These are phyloP conservation scores for Aspergillus cristatus DNA, from an alignment of 495 filamentous ascomycete genomes.

Conservation along the genomic window DNA sequence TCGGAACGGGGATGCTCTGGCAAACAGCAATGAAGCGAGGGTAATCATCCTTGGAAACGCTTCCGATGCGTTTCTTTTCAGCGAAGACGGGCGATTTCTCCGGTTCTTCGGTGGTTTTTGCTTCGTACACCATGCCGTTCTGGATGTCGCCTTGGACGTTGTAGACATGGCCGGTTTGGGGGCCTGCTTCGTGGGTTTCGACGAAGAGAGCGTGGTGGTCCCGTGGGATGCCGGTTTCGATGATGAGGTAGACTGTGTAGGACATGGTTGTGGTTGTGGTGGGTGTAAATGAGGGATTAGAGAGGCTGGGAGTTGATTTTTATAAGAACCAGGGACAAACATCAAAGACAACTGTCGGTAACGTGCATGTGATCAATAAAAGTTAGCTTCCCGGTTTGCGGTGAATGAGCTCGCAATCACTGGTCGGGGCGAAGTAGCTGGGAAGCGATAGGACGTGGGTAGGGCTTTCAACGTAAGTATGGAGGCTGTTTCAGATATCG, in stretches of 20 bases:
- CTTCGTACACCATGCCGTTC: slow-evolving; percentile 13
- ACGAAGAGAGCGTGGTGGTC: slow-evolving; percentile 16
- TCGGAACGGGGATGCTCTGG: slow-evolving; percentile 7
- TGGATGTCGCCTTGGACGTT: slow-evolving; percentile 18
- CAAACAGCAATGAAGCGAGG: slow-evolving; percentile 5
- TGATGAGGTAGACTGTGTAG: slow-evolving; percentile 2
- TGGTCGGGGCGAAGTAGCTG: too few species aligned
- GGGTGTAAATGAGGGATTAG: too few species aligned
- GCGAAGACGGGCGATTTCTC: slow-evolving; percentile 11
- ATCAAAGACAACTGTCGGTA: too few species aligned
- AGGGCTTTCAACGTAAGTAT: too few species aligned
- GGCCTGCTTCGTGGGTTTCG: slow-evolving; percentile 12
- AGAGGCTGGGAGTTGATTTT: too few species aligned
- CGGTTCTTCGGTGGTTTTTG: slow-evolving; percentile 5
- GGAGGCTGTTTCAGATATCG: too few species aligned
- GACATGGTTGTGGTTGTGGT: too few species aligned
- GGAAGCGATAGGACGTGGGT: too few species aligned
- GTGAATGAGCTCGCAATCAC: too few species aligned
- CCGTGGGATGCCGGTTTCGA: slow-evolving; percentile 6
- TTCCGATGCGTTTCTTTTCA: slow-evolving; percentile 7
- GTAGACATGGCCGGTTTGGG: slow-evolving; percentile 9
- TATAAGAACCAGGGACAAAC: too few species aligned
- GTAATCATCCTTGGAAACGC: slow-evolving; percentile 9
- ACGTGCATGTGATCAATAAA: too few species aligned
- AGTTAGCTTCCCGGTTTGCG: too few species aligned